Evolutionary conservation across 495 filamentous ascomycete species (phyloP).

Genomic region (Lasiosphaeris hirsuta): DNA sequence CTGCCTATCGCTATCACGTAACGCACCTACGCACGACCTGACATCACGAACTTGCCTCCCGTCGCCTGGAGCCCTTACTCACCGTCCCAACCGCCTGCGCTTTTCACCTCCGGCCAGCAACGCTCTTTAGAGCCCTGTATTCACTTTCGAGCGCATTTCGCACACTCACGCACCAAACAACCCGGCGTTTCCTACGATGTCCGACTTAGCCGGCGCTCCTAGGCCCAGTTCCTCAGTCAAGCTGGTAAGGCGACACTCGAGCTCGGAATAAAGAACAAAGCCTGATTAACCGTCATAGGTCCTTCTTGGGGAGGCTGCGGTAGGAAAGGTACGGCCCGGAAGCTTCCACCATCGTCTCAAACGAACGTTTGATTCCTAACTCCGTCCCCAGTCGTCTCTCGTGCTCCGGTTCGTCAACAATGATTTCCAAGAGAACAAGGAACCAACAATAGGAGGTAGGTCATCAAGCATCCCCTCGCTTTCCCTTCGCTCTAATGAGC

Average conservation of each 20-base stretch:
- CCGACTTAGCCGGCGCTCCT: constrained; percentile 58
- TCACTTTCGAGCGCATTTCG: background rate
- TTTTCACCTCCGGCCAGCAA: background rate
- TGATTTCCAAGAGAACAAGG: constrained; percentile 99
- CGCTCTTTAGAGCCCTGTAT: too few relatives aligned
- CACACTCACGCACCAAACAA: background rate
- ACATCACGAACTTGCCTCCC: background rate
- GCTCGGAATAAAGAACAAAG: background rate
- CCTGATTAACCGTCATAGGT: constrained; percentile 32
- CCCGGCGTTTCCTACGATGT: constrained; percentile 32
- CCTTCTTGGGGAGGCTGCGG: constrained; percentile 91
- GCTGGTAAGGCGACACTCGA: constrained; percentile 49
- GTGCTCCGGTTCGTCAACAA: constrained; percentile 99
- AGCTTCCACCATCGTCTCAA: constrained; percentile 3
- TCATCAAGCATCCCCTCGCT: background rate
- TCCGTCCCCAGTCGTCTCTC: constrained; percentile 73
- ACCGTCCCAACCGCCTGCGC: constrained; percentile 7
- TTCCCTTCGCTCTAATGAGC: background rate
- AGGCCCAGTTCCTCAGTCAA: constrained; percentile 99
- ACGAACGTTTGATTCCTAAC: background rate
- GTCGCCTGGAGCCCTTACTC: background rate
- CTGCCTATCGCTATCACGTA: constrained; percentile 10
- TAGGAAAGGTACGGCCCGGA: constrained; percentile 76
- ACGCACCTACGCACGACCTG: constrained; percentile 3
- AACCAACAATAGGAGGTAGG: constrained; percentile 97